These are phyloP conservation scores for Anthracocystis walkeri DNA, from an alignment of 1,284 basidiomycete species.

Conservation along the genomic window DNA sequence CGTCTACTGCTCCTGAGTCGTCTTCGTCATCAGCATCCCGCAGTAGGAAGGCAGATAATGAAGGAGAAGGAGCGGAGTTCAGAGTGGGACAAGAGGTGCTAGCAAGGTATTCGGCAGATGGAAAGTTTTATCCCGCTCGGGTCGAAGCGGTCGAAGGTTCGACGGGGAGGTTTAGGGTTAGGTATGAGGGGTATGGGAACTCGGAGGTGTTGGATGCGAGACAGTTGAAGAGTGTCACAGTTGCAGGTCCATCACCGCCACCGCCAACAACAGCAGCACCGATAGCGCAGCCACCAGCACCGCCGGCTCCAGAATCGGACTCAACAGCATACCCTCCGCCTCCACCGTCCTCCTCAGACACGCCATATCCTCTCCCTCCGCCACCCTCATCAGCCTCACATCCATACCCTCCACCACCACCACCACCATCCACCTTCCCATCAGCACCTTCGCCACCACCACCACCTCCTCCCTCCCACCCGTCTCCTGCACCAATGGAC, in stretches of 20 bases:
- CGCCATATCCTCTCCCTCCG: conserved; percentile 1
- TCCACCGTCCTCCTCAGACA: background rate
- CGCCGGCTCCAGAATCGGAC: background rate
- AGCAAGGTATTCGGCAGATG: conserved; percentile 78
- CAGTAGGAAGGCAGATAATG: too few relatives aligned
- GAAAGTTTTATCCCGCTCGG: conserved; percentile 56
- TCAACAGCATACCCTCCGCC: too few relatives aligned
- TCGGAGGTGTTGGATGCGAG: conserved; percentile 86
- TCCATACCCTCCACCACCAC: conserved; percentile 21
- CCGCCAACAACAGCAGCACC: background rate
- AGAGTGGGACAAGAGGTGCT: conserved; percentile 89
- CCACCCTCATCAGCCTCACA: background rate
- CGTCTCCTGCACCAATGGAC: conserved; percentile 13
- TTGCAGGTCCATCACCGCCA: too few relatives aligned
- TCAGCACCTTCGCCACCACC: conserved; percentile 73
- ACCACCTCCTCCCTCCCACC: background rate
- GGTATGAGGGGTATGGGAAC: conserved; percentile 93
- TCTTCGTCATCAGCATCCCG: background rate
- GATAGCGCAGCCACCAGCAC: conserved; percentile 1
- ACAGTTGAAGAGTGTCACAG: conserved; percentile 75
- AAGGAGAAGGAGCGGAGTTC: conserved; percentile 8
- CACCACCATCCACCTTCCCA: conserved; percentile 3
- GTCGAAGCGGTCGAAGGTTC: conserved; percentile 80
- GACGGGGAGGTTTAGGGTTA: conserved; percentile 82
- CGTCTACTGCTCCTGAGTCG: background rate